Evolutionary conservation across 2,329 filamentous ascomycete genomes (phyloP), one percentile per base, ranked within the genome.

Genomic region (Sodiomyces alkalinus): DNA sequence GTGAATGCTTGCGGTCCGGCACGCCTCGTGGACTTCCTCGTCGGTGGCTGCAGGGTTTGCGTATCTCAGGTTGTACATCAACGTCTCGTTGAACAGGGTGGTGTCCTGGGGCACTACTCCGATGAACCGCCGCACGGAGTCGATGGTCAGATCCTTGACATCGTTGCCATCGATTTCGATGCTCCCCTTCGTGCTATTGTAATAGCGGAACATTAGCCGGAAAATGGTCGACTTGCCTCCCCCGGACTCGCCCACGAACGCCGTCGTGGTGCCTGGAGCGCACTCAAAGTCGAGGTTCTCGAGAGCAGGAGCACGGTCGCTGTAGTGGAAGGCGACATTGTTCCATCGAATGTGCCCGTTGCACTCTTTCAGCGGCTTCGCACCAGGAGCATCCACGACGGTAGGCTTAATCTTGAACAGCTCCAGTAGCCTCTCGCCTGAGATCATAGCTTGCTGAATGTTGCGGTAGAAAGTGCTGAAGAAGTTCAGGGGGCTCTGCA

Each of bases 171-270:
- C 90, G 30, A 98, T 62, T 45, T 78, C 70, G 32, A 96, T 92
- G 44, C 64, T 73, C 19, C 90, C 90, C 28, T 73, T 68, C 29
- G 75, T 64, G 30, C 77, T 72, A 47, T 94, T 92, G 60, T 96
- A 98, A 54, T 94, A 98, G 12, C 90, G 80, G 63, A 93, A 96
- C 49, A 98, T 74, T 27, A 96, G 68, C 28, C 90, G 79, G 61
- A 98, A 94, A 16, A 98, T 70, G 0, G 90, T 98, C 3, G 87
- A 96, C 53, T 98, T 98, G 39, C 90, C 90, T 33, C 90, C 90
- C 25, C 90, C 90, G 18, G 87, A 96, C 51, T 96, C 87, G 38
- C 90, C 90, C 12, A 98, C 90, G 38, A 98, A 76, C 1, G 90
- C 90, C 5, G 87, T 98, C 0, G 86, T 96, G 1, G 85, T 94